A percentile compares a stretch with the other conserved stretches of the same genome.
These are phyloP conservation scores for Macadamia integrifolia DNA, from an alignment of 164 flowering plant species.

Conservation along the genomic window DNA sequence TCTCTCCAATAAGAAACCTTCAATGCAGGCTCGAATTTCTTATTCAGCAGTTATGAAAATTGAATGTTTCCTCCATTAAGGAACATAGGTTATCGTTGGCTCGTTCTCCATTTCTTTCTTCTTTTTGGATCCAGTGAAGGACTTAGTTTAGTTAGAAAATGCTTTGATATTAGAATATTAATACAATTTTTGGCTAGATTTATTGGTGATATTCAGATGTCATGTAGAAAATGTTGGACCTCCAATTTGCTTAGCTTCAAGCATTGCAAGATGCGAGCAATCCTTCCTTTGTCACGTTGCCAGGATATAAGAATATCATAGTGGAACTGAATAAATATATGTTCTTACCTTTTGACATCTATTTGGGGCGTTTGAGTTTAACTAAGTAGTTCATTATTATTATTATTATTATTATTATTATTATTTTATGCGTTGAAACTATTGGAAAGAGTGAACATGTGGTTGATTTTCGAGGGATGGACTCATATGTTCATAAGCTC, in stretches of 20 bases:
- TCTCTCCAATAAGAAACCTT: too few species aligned
- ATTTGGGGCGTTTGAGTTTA: neutral
- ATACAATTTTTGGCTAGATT: neutral
- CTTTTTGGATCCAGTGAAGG: too few species aligned
- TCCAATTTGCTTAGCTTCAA: conserved; percentile 24
- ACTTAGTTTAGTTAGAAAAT: too few species aligned
- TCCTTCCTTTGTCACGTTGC: conserved; percentile 25
- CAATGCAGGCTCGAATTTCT: too few species aligned
- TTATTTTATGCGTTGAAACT: neutral
- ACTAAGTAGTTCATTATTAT: neutral
- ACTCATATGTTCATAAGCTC: conserved; percentile 23
- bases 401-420: too few species aligned
- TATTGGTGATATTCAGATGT: neutral
- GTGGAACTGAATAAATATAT: conserved; percentile 16
- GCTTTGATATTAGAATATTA: neutral
- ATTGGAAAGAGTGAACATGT: conserved; percentile 17
- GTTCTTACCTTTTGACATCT: conserved; percentile 9
- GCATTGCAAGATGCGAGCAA: conserved; percentile 21
- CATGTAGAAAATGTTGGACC: conserved; percentile 22
- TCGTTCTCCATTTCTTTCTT: too few species aligned
- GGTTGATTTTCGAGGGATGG: conserved; percentile 20
- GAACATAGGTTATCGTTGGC: too few species aligned
- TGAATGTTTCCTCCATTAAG: too few species aligned
- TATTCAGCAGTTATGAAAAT: too few species aligned
- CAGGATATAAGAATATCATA: conserved; percentile 17